Conservation (phyloP, 345 rosid species). For the Eucalyptus camaldulensis region DNA sequence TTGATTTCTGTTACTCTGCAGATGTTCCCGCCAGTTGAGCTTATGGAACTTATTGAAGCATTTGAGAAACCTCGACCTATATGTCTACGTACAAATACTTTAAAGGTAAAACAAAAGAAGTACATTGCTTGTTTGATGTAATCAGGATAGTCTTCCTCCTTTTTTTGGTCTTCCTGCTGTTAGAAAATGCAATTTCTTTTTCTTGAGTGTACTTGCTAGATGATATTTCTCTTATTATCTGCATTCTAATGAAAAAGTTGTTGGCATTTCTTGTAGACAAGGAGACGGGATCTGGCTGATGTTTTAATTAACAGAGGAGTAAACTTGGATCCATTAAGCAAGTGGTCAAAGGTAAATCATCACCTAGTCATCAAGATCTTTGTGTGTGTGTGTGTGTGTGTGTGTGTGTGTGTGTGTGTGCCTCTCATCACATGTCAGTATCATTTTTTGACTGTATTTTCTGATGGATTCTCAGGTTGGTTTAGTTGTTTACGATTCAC, state of each 20-base stretch:
- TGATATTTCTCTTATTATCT: too few relatives aligned
- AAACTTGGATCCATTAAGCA: slow-evolving; percentile 85
- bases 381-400: too few relatives aligned
- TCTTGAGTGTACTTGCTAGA: not conserved
- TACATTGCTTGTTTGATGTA: not conserved
- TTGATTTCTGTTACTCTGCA: slow-evolving; percentile 5
- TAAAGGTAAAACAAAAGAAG: slow-evolving; percentile 41
- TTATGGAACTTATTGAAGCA: slow-evolving; percentile 84
- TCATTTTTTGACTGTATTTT: not conserved
- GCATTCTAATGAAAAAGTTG: not conserved
- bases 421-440: not conserved
- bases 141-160: not conserved
- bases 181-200: not conserved
- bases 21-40: slow-evolving; percentile 96
- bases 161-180: not conserved
- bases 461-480: slow-evolving; percentile 50
- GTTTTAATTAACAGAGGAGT: slow-evolving; percentile 93
- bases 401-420: not conserved
- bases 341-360: slow-evolving; percentile 83
- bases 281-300: slow-evolving; percentile 92
- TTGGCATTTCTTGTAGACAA: slow-evolving; percentile 24
- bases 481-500: slow-evolving; percentile 87
- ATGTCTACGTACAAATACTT: slow-evolving; percentile 78
- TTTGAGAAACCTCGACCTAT: slow-evolving; percentile 90
- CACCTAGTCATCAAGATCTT: not conserved